These are phyloP conservation scores for Prunus yedoensis DNA, from an alignment of 331 rosid species.

Conservation along the genomic window DNA sequence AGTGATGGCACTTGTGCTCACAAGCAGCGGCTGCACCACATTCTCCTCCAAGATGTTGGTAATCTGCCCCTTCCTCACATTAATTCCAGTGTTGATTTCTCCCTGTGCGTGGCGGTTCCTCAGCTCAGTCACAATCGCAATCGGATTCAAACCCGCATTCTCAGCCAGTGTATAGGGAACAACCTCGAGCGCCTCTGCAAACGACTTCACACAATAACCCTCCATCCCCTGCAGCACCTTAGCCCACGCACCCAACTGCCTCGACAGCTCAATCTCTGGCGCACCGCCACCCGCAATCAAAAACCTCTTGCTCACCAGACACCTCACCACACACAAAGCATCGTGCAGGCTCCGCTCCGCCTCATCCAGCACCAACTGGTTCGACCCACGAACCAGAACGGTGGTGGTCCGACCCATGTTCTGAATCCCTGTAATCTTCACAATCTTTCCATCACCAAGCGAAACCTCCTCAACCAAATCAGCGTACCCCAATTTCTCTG, in stretches of 20 bases:
- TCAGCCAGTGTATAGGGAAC: constrained; percentile 92
- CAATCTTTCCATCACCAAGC: constrained; percentile 93
- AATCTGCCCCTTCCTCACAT: constrained; percentile 99
- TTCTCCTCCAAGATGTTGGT: constrained; percentile 97
- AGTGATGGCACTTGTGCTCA: constrained; percentile 92
- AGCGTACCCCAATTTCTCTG: constrained; percentile 84
- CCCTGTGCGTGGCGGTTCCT: constrained; percentile 96
- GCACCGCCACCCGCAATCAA: constrained; percentile 99
- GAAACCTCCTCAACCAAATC: constrained; percentile 92
- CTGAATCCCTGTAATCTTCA: constrained; percentile 83
- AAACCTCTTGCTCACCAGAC: constrained; percentile 87
- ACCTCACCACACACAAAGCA: constrained; percentile 95
- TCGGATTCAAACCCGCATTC: constrained; percentile 95
- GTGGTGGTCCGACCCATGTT: constrained; percentile 93
- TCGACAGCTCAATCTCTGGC: constrained; percentile 90
- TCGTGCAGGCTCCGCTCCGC: constrained; percentile 96
- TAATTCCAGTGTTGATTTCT: constrained; percentile 89
- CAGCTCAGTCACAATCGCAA: constrained; percentile 92
- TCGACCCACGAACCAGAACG: constrained; percentile 90
- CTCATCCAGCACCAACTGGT: constrained; percentile 81
- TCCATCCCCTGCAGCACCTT: constrained; percentile 99
- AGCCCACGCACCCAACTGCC: constrained; percentile 99
- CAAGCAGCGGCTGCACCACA: constrained; percentile 98
- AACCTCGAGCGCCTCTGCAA: constrained; percentile 99
- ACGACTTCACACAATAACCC: constrained; percentile 79